Evolutionary conservation across 352 stramenopile species (phyloP), one percentile per base, ranked within the genome.

Genomic region (Globisporangium mamillatum): DNA sequence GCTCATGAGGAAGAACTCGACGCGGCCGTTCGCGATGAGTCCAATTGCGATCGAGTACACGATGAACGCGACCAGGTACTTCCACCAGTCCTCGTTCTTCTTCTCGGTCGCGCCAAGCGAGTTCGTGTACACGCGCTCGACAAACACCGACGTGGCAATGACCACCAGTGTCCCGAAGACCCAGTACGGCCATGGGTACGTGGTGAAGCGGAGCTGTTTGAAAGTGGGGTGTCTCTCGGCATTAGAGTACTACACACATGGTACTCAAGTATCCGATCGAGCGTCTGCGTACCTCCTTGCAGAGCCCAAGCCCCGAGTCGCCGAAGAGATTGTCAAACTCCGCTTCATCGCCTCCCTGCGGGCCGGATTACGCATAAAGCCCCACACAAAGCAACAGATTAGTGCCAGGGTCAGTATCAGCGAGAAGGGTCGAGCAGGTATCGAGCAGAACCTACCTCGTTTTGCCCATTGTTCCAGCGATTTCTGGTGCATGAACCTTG

Each of bases 1-100:
- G 71, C 77, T 83, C 73, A 92, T 80, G 61, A 80, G 66, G 63
- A 92, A 86, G 4, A 70, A 85, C 67, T 92, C 83, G 2, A 92
- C 77, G 55, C 80, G 77, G 25, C 80, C 81, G 55, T 84, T 90
- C 1, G 70, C 71, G 41, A 88, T 72, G 10, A 92, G 67, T 22
- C 64, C 58, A 9, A 89, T 63, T 2, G 70, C 76, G 34, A 82
- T 50, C 14, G 81, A 18, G 72, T 87, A 89, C 50, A 92, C 78
- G 44, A 81, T 64, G 12, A 73, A 66, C 0, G 78, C 81, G 10
- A 92, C 81, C 14, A 88, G 46, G 77, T 92, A 89, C 63, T 92
- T 90, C 83, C 83, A 90, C 81, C 81, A 89, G 55, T 76, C 74
- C 20, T 73, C 55, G 29, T 63, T 66, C 2, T 16, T 32, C 20